Evolutionary conservation across 225 moss, liverwort and hornwort genomes (phyloP), one percentile per base, ranked within the genome.

Genomic region (Pseudoscleropodium purum): DNA sequence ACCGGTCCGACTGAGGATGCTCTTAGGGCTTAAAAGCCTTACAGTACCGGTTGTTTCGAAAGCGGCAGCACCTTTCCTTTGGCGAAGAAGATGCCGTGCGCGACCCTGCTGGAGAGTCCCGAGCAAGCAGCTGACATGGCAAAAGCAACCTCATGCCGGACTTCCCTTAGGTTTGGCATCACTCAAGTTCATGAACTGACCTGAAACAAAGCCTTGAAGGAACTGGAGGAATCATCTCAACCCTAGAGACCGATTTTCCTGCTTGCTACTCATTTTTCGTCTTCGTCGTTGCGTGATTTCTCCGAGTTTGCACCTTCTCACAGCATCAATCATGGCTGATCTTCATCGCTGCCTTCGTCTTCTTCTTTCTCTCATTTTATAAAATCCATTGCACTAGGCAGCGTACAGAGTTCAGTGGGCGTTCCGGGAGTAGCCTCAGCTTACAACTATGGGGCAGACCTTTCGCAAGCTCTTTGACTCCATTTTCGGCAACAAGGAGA

Each of bases 401-500:
- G 56, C 33, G 62, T 34, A 20, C 26, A 24, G 70, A 68, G 70
- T 19, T 75, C 81, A 15, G 60, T 24, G 41, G 75, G 64, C 57
- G 51, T 85, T 91, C 41, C 36, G 72, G 54, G 54, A 75, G 82
- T 75, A 49, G 37, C 31, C 65, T 81, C 83, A 68, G 51, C 73
- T 83, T 90, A 33, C n/a, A 86, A 86, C 90, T 41, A 98, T 98
- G 98, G 98, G 97, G 93, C 98, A 98, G 93, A 90, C 96, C 62
- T 96, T 98, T 89, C 95, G 98, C 79, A 98, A 98, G 95, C 97
- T 98, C 82, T 98, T 98, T 82, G 98, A 97, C 90, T 97, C 95
- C 90, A 90, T 98, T 70, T 98, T 98, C 84, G 98, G 98, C 93
- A 98, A 98, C 94, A 98, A 96, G 94, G 98, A 98, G 94, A 98